Evolutionary conservation across 768 basidiomycete genomes (phyloP).

Genomic region (Kwoniella heveanensis): DNA sequence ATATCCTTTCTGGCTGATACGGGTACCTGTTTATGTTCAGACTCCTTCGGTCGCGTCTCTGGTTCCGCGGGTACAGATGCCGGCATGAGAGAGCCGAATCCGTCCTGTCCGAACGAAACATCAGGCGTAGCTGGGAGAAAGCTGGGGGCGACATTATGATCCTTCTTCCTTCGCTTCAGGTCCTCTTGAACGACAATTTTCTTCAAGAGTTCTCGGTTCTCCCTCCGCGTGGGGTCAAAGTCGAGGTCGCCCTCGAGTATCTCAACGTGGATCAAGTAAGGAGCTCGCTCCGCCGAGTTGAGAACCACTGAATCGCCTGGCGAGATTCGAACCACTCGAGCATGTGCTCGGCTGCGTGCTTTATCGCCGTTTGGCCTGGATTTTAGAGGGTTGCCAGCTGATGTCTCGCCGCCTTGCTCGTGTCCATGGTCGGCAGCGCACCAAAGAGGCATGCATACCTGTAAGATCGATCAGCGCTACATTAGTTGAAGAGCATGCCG

Average conservation of each 20-base stretch:
- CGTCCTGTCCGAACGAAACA: slow-evolving; percentile 24
- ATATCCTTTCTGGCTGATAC: slow-evolving; percentile 8
- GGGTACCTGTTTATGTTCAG: background rate
- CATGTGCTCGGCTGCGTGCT: slow-evolving; percentile 67
- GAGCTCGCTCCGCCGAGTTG: slow-evolving; percentile 94
- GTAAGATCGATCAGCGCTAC: background rate
- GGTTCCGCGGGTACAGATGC: slow-evolving; percentile 22
- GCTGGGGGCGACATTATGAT: slow-evolving; percentile 9
- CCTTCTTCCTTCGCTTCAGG: slow-evolving; percentile 49
- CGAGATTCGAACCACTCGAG: slow-evolving; percentile 93
- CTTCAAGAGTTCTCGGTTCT: slow-evolving; percentile 80
- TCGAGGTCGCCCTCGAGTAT: slow-evolving; percentile 86
- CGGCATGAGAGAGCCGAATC: slow-evolving; percentile 43
- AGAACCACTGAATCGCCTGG: slow-evolving; percentile 97
- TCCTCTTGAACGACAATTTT: slow-evolving; percentile 58
- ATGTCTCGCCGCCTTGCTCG: slow-evolving; percentile 56
- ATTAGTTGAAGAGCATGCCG: too few relatives aligned
- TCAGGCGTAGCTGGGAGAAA: slow-evolving; percentile 5
- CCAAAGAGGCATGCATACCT: slow-evolving; percentile 59
- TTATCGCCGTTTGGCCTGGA: slow-evolving; percentile 56
- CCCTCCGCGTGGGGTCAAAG: slow-evolving; percentile 80
- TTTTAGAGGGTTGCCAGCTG: slow-evolving; percentile 62
- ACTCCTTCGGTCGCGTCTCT: background rate
- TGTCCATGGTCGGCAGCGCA: slow-evolving; percentile 57
- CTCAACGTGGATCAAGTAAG: slow-evolving; percentile 89